phyloP scores from a whole-genome alignment of 164 flowering plant genomes.

The Vitis cinerea region DNA sequence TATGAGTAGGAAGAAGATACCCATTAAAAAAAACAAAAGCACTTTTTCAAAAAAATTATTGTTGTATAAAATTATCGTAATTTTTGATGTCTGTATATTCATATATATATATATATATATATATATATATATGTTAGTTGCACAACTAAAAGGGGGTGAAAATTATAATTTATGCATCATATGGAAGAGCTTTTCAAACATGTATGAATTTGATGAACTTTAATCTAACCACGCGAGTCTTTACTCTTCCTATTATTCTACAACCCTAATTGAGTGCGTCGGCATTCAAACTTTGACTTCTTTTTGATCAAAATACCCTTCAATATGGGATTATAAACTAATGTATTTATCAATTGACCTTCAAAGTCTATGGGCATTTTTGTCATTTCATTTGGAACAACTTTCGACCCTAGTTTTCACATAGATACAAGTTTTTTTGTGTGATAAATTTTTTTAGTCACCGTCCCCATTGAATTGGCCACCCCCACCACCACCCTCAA shows the following conservation, averaged over 20 bases:
- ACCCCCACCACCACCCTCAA: slow-evolving; percentile 12
- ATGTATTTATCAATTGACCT: no score
- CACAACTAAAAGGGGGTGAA: no score
- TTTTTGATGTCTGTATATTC: background rate
- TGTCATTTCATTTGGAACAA: background rate
- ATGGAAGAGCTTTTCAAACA: background rate
- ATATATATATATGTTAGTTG: background rate
- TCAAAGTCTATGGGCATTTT: slow-evolving; percentile 1
- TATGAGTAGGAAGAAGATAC: no score
- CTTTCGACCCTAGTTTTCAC: slow-evolving; percentile 14
- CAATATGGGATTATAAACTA: no score
- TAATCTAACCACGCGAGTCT: background rate
- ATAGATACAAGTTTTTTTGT: background rate
- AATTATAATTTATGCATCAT: background rate
- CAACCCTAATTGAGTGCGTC: slow-evolving; percentile 20
- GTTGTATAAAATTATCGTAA: background rate
- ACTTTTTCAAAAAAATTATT: no score
- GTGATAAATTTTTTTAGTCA: background rate
- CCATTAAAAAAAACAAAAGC: no score
- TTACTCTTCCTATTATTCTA: background rate
- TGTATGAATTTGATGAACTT: background rate
- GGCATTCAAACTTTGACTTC: slow-evolving; percentile 19
- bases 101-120: background rate
- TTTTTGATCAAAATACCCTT: slow-evolving; percentile 14
- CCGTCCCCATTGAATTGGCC: slow-evolving; percentile 12